Evolutionary conservation across 2,329 filamentous ascomycete genomes (phyloP).

Genomic region (Dryadomyces quercivorus): DNA sequence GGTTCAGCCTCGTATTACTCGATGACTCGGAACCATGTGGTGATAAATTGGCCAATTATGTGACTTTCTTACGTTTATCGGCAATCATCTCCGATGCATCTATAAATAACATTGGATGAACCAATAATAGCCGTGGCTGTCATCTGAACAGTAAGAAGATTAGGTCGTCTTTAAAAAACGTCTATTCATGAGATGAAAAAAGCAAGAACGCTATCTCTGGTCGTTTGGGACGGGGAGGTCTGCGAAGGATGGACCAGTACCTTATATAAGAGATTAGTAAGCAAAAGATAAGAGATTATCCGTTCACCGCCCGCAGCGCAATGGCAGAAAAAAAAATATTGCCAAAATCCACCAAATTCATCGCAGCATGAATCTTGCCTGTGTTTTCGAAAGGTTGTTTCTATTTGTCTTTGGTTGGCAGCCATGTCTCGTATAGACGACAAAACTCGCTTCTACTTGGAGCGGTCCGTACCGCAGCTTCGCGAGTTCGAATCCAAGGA

Average conservation of each 20-base stretch:
- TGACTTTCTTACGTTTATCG: neutral
- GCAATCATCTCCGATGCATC: neutral
- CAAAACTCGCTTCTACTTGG: slow-evolving; percentile 90
- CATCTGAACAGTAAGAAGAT: no score
- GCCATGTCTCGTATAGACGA: slow-evolving; percentile 75
- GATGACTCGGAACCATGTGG: no score
- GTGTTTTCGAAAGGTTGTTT: neutral
- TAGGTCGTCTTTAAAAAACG: no score
- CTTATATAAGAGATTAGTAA: no score
- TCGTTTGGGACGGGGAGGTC: no score
- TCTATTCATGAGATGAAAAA: no score
- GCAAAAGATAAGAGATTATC: no score
- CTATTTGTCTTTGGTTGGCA: no score
- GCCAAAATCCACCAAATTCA: neutral
- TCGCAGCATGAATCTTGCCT: neutral
- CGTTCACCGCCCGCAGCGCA: neutral
- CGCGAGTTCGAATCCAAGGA: slow-evolving; percentile 86
- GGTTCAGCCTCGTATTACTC: neutral
- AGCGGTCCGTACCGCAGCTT: slow-evolving; percentile 83
- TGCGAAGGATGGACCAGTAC: no score
- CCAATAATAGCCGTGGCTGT: no score
- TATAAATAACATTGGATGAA: no score
- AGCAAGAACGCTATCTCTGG: no score
- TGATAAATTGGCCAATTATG: neutral
- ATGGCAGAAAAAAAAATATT: neutral